phyloP scores from a whole-genome alignment of 2,329 filamentous ascomycete species.

The Ambrosiella xylebori region DNA sequence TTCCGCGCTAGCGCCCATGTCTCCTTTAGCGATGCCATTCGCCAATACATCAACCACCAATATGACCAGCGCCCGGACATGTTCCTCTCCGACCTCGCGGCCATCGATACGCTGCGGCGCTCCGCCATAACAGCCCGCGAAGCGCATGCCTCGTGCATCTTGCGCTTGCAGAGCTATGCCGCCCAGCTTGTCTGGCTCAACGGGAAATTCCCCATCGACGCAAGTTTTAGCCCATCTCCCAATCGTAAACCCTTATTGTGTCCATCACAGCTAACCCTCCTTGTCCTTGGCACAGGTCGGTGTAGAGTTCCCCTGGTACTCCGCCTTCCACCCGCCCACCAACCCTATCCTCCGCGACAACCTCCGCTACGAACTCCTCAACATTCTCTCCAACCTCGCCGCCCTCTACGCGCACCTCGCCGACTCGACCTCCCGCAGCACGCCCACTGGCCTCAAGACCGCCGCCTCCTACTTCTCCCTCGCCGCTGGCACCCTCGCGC shows the following conservation, averaged over 20 bases:
- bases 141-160: slow-evolving; percentile 69
- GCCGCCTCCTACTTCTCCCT: slow-evolving; percentile 83
- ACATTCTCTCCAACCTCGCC: slow-evolving; percentile 83
- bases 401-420: slow-evolving; percentile 89
- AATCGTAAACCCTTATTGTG: neutral
- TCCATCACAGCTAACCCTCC: neutral
- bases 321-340: slow-evolving; percentile 71
- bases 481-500: slow-evolving; percentile 64
- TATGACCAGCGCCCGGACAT: slow-evolving; percentile 98
- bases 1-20: slow-evolving; percentile 74
- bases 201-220: slow-evolving; percentile 91
- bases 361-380: slow-evolving; percentile 70
- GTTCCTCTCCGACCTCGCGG: slow-evolving; percentile 72
- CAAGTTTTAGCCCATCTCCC: slow-evolving; percentile 23
- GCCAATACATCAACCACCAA: slow-evolving; percentile 90
- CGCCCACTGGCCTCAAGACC: slow-evolving; percentile 65
- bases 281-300: slow-evolving; percentile 47
- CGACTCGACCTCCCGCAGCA: slow-evolving; percentile 58
- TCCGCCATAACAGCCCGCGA: slow-evolving; percentile 84
- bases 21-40: slow-evolving; percentile 65
- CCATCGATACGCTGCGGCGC: slow-evolving; percentile 65
- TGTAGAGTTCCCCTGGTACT: slow-evolving; percentile 92
- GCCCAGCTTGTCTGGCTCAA: slow-evolving; percentile 85
- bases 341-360: slow-evolving; percentile 50
- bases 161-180: slow-evolving; percentile 78